phyloP scores from a whole-genome alignment of 257 asterid genomes.

The Nicotiana attenuata region DNA sequence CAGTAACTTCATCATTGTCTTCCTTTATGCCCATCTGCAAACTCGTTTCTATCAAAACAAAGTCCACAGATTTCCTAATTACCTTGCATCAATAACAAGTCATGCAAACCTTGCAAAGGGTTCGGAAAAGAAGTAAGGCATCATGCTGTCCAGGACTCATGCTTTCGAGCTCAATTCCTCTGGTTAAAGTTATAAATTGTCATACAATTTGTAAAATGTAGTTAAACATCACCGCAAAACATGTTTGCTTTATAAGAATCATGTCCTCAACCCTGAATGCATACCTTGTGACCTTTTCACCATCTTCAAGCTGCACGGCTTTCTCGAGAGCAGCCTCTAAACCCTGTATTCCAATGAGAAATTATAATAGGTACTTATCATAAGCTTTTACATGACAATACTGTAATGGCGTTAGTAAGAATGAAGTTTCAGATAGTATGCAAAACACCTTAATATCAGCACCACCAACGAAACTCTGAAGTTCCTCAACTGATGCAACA shows the following conservation, averaged over 20 bases:
- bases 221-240: conserved; percentile 1
- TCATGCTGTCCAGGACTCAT: conserved; percentile 78
- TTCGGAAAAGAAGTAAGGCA: conserved; percentile 92
- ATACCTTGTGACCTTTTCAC: conserved; percentile 81
- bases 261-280: conserved; percentile 15
- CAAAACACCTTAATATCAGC: conserved; percentile 80
- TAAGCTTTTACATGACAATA: conserved; percentile 9
- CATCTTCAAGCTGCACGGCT: conserved; percentile 93
- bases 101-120: conserved; percentile 92
- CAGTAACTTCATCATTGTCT: conserved; percentile 84
- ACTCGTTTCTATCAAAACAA: conserved; percentile 10
- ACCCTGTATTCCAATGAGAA: conserved; percentile 47
- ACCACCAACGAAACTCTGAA: conserved; percentile 76
- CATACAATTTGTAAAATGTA: not conserved
- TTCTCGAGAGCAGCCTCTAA: conserved; percentile 98
- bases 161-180: conserved; percentile 72
- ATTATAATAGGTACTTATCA: conserved; percentile 6
- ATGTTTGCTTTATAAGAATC: conserved; percentile 26
- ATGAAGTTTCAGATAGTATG: conserved; percentile 7
- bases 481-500: conserved; percentile 66
- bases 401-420: conserved; percentile 6
- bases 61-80: not conserved
- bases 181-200: conserved; percentile 19
- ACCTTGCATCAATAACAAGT: not conserved
- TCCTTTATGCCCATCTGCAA: conserved; percentile 98